Conservation (phyloP, 176 grass and related monocot genomes). For the Hordeum vulgare region DNA sequence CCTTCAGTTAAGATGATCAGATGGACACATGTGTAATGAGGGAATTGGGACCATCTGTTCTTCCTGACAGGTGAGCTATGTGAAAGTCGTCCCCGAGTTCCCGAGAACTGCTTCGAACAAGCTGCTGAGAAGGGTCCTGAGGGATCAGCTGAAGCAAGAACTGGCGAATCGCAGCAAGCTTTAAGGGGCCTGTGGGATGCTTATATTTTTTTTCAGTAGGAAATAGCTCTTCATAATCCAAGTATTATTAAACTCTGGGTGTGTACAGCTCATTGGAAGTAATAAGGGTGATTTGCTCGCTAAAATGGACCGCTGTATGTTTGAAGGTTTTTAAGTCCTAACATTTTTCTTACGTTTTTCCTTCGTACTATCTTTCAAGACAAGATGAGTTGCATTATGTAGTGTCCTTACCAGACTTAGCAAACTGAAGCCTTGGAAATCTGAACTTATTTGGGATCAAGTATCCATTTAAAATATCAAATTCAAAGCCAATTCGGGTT, state of each 20-base stretch:
- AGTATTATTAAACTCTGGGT: neutral
- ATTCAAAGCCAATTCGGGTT: neutral
- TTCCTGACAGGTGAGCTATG: conserved; percentile 63
- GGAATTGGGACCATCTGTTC: neutral
- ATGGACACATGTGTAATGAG: neutral
- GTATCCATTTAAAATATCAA: neutral
- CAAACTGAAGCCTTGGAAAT: no score
- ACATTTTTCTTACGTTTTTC: neutral
- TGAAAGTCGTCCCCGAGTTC: conserved; percentile 77
- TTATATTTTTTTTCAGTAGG: neutral
- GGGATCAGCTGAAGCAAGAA: conserved; percentile 62
- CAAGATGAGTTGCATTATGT: neutral
- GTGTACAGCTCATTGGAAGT: neutral
- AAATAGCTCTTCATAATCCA: neutral
- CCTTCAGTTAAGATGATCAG: neutral
- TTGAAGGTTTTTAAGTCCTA: neutral
- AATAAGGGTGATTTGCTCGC: neutral
- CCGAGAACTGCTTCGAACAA: conserved; percentile 94
- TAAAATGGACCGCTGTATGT: neutral
- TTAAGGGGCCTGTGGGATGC: neutral
- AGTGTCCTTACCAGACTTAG: neutral
- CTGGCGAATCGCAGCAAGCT: conserved; percentile 50
- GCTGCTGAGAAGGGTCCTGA: conserved; percentile 77
- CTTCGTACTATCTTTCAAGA: neutral
- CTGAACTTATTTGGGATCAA: neutral